Evolutionary conservation across 257 asterid species (phyloP).

Genomic region (Jacaranda copaia): DNA sequence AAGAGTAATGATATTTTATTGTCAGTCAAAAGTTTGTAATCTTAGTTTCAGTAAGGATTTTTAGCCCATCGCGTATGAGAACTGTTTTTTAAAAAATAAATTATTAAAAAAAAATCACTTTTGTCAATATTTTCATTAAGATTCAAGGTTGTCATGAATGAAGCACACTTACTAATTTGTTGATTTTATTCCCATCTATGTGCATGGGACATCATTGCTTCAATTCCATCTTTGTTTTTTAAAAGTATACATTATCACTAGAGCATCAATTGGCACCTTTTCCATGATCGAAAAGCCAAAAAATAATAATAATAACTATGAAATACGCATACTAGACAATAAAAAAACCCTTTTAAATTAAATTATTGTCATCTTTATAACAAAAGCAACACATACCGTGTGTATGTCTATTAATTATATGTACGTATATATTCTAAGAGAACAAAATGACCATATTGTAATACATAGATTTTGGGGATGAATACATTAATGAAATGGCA

Average conservation of each 20-base stretch:
- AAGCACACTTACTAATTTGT: conserved; percentile 5
- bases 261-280: conserved; percentile 38
- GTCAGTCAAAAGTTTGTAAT: too few species aligned
- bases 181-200: background rate
- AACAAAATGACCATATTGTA: background rate
- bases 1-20: too few species aligned
- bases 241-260: conserved; percentile 26
- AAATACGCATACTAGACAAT: background rate
- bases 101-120: too few species aligned
- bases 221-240: conserved; percentile 4
- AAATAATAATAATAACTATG: background rate
- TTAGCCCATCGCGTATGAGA: too few species aligned
- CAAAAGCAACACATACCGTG: too few species aligned
- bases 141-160: background rate
- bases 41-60: too few species aligned
- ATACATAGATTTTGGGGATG: background rate
- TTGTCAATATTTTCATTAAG: too few species aligned
- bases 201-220: conserved; percentile 17
- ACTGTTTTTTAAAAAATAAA: too few species aligned
- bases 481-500: conserved; percentile 20
- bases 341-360: background rate
- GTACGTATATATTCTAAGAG: background rate
- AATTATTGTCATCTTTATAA: background rate
- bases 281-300: conserved; percentile 27
- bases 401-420: background rate